These are phyloP conservation scores for Persicaria maculosa DNA, from an alignment of 148 eudicot species.

Conservation along the genomic window DNA sequence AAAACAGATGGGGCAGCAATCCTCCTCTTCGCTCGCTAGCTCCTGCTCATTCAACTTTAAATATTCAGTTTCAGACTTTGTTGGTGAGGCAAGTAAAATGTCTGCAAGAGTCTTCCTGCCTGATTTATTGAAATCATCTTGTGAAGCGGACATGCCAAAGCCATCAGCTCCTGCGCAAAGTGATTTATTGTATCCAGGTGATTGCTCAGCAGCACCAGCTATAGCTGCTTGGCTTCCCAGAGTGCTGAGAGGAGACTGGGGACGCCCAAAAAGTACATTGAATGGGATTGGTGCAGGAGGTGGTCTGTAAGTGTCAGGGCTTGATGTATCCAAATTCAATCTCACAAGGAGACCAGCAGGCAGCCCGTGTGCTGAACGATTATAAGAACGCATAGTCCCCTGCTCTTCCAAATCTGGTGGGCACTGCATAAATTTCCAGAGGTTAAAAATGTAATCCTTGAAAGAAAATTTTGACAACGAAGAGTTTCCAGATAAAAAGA, in stretches of 20 bases:
- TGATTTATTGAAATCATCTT: conserved; percentile 24
- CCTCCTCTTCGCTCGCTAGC: conserved; percentile 59
- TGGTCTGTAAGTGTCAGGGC: conserved; percentile 71
- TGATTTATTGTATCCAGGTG: conserved; percentile 22
- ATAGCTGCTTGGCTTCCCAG: conserved; percentile 30
- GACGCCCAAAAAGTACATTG: conserved; percentile 61
- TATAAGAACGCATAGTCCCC: conserved; percentile 47
- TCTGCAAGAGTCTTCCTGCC: conserved; percentile 36
- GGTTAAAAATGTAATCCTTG: background rate
- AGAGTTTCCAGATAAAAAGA: background rate
- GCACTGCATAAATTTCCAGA: conserved; percentile 42
- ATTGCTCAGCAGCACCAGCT: conserved; percentile 21
- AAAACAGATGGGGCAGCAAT: conserved; percentile 83
- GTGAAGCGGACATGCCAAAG: conserved; percentile 21
- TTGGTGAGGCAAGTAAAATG: conserved; percentile 48
- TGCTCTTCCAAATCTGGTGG: conserved; percentile 70
- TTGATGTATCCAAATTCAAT: conserved; percentile 66
- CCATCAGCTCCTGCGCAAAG: conserved; percentile 19
- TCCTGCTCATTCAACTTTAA: conserved; percentile 28
- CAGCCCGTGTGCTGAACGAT: conserved; percentile 45
- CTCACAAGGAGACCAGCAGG: conserved; percentile 52
- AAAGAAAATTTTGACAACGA: conserved; percentile 6
- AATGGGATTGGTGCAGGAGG: conserved; percentile 90
- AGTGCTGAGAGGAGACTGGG: conserved; percentile 34
- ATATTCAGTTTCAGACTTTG: conserved; percentile 47